Evolutionary conservation across 2,329 filamentous ascomycete genomes (phyloP).

Genomic region (Fonsecaea pugnacius): DNA sequence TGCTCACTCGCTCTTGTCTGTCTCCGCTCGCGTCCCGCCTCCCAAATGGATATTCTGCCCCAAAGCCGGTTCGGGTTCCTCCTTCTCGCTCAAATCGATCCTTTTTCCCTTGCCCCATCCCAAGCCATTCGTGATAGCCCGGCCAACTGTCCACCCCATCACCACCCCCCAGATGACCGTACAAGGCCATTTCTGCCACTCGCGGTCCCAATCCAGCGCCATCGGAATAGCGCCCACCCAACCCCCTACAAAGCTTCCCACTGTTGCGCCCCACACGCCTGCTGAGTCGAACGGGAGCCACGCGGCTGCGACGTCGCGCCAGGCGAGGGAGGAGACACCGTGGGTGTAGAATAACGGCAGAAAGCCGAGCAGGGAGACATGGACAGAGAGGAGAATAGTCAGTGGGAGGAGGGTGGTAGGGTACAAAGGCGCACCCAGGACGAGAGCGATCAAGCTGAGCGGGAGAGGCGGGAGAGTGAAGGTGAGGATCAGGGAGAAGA

Average conservation of each 20-base stretch:
- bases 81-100: conserved; percentile 37
- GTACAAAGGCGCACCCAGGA: conserved; percentile 82
- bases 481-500: conserved; percentile 65
- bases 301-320: conserved; percentile 71
- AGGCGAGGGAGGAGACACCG: conserved; percentile 72
- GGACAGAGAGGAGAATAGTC: conserved; percentile 78
- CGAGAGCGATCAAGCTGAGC: conserved; percentile 64
- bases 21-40: background rate
- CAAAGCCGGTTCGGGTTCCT: conserved; percentile 11
- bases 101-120: conserved; percentile 34
- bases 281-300: conserved; percentile 74
- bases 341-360: conserved; percentile 85
- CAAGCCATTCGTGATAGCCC: conserved; percentile 27
- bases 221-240: conserved; percentile 96
- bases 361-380: conserved; percentile 77
- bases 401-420: conserved; percentile 74
- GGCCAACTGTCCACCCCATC: conserved; percentile 72
- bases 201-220: conserved; percentile 96
- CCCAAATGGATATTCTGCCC: background rate
- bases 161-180: conserved; percentile 86
- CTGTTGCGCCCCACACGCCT: conserved; percentile 73
- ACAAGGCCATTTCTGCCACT: conserved; percentile 98
- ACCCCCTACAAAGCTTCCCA: conserved; percentile 79
- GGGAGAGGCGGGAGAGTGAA: conserved; percentile 60
- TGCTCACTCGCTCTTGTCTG: conserved; percentile 15